Evolutionary conservation across 139 green algal genomes (phyloP), one percentile per base, ranked within the genome.

Genomic region (Picochlorum costavermella): DNA sequence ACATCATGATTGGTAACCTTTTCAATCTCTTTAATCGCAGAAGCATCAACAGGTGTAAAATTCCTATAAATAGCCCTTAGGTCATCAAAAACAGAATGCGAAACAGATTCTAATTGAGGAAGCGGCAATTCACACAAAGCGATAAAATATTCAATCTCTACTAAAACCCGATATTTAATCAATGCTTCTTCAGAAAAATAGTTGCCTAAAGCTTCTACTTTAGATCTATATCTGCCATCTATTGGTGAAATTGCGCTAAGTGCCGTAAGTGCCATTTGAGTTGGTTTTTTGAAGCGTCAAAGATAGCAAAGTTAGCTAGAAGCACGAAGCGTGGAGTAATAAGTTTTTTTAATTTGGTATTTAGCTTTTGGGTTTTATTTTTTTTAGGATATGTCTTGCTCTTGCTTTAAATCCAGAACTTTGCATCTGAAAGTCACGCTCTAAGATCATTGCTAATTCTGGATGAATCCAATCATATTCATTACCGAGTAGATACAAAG

Each of bases 1-100:
- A 99, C 94, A 72, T 99, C 94, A 79, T 99, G 94, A 78, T 99
- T 99, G 67, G 94, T 99, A 5, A 80, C 91, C 30, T 79, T 79
- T 81, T 98, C 94, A 14, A 96, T 75, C 6, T 81, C 70, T 29
- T 69, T 69, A 31, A 91, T 84, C 61, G 80, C 50, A 61, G 57
- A 40, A 2, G 90, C 91, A 51, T 95, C 79, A 44, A 84, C 78
- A 20, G 87, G 45, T 13, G 50, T 81, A 68, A 90, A 91, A 37
- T 74, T 67, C n/a, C 61, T 78, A 31, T 75, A 80, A 45, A 96
- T 70, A 6, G 74, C 91, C 30, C 98, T 80, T 17, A 94, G 20
- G 2, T 66, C 69, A 29, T 83, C 84, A 16, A 91, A 84, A 25
- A 81, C 71, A 14, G 68, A 33, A 53, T 63, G 80, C 74, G 98